These are phyloP conservation scores for Russula emetica DNA, from an alignment of 768 basidiomycete species.

Conservation along the genomic window DNA sequence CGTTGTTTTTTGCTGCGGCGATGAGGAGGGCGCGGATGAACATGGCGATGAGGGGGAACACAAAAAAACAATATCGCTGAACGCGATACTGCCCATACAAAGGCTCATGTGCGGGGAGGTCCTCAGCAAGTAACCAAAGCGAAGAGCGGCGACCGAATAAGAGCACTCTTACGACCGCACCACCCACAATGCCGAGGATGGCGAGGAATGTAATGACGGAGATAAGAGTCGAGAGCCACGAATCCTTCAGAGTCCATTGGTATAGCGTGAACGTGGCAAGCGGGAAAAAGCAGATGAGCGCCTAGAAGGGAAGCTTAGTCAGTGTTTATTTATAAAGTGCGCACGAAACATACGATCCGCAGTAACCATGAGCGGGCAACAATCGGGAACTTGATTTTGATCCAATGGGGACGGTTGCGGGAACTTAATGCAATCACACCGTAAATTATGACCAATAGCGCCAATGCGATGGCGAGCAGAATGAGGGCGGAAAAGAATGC, in stretches of 20 bases:
- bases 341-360: slow-evolving; percentile 52
- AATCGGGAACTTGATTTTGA: slow-evolving; percentile 39
- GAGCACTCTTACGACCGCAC: slow-evolving; percentile 47
- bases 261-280: slow-evolving; percentile 75
- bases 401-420: slow-evolving; percentile 27
- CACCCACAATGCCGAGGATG: slow-evolving; percentile 46
- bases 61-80: slow-evolving; percentile 64
- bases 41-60: slow-evolving; percentile 50
- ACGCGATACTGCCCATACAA: slow-evolving; percentile 64
- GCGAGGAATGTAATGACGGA: slow-evolving; percentile 64
- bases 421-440: slow-evolving; percentile 33
- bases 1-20: slow-evolving; percentile 56
- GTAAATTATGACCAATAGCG: slow-evolving; percentile 50
- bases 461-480: slow-evolving; percentile 55
- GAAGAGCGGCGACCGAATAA: slow-evolving; percentile 43
- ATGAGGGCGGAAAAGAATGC: slow-evolving; percentile 74
- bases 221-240: slow-evolving; percentile 78
- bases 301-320: slow-evolving; percentile 37
- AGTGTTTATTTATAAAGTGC: neutral
- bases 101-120: slow-evolving; percentile 48
- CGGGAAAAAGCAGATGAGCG: slow-evolving; percentile 62
- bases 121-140: slow-evolving; percentile 39
- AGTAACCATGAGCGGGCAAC: slow-evolving; percentile 59
- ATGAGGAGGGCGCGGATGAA: slow-evolving; percentile 71
- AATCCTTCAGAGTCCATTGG: slow-evolving; percentile 89